Conservation (phyloP, 306 rosid genomes). For the Inga oerstediana region DNA sequence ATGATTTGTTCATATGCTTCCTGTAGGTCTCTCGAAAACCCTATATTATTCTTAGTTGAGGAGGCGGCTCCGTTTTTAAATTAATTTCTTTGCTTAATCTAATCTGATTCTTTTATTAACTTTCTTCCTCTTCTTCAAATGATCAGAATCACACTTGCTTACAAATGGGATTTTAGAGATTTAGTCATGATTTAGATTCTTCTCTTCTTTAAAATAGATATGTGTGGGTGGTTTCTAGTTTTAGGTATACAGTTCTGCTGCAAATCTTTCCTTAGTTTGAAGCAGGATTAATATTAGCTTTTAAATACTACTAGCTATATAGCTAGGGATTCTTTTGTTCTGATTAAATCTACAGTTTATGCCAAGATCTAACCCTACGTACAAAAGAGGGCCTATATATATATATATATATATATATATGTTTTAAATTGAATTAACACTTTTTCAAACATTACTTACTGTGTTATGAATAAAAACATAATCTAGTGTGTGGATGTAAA, state of each 20-base stretch:
- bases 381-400: neutral
- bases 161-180: conserved; percentile 20
- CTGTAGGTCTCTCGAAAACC: conserved; percentile 35
- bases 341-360: neutral
- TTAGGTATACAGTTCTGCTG: conserved; percentile 21
- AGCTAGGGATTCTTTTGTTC: neutral
- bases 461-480: neutral
- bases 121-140: neutral
- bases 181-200: conserved; percentile 14
- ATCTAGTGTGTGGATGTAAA: neutral
- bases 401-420: neutral
- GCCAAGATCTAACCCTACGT: neutral
- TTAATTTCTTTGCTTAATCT: neutral
- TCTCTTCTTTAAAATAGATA: conserved; percentile 12
- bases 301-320: neutral
- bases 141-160: conserved; percentile 14
- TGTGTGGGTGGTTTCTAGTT: conserved; percentile 3
- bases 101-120: neutral
- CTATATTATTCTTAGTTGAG: conserved; percentile 44
- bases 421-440: neutral
- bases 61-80: conserved; percentile 39
- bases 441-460: neutral
- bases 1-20: conserved; percentile 61
- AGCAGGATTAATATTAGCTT: neutral
- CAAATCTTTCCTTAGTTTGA: conserved; percentile 30